Evolutionary conservation across 1,284 basidiomycete genomes (phyloP).

Genomic region (Ustilago trichophora): DNA sequence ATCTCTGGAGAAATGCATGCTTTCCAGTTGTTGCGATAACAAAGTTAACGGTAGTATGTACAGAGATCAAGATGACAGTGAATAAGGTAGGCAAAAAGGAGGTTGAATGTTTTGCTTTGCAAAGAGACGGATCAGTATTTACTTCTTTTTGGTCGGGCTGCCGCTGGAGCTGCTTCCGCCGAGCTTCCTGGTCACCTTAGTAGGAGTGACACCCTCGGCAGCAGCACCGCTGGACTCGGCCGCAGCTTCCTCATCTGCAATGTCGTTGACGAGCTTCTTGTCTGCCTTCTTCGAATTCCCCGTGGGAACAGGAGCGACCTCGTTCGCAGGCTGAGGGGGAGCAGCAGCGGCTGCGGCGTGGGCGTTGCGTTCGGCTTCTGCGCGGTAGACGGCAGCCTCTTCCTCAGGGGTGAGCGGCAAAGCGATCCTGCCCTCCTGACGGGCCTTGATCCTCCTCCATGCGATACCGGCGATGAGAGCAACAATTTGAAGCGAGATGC

Average conservation of each 20-base stretch:
- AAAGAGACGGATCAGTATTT: neutral
- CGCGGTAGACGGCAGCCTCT: constrained; percentile 38
- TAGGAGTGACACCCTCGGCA: constrained; percentile 8
- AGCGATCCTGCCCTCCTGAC: constrained; percentile 51
- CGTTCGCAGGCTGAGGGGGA: neutral
- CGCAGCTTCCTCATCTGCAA: constrained; percentile 31
- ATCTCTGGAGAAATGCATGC: too few species aligned
- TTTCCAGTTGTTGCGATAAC: too few species aligned
- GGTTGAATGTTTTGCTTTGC: too few species aligned
- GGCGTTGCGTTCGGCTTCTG: constrained; percentile 32
- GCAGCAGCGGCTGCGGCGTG: constrained; percentile 11
- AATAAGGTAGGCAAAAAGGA: too few species aligned
- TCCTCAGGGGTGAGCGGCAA: constrained; percentile 46
- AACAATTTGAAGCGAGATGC: constrained; percentile 46
- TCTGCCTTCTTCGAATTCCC: neutral
- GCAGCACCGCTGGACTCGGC: constrained; percentile 35
- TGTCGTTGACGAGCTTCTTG: constrained; percentile 17
- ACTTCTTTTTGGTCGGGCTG: constrained; percentile 35
- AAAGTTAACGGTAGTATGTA: too few species aligned
- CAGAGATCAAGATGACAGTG: too few species aligned
- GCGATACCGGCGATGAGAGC: constrained; percentile 48
- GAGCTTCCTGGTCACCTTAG: constrained; percentile 43
- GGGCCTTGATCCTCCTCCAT: constrained; percentile 48
- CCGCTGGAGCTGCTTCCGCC: constrained; percentile 8
- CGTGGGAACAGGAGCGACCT: neutral